These are phyloP conservation scores for Suillus occidentalis DNA, from an alignment of 768 basidiomycete species.

Conservation along the genomic window DNA sequence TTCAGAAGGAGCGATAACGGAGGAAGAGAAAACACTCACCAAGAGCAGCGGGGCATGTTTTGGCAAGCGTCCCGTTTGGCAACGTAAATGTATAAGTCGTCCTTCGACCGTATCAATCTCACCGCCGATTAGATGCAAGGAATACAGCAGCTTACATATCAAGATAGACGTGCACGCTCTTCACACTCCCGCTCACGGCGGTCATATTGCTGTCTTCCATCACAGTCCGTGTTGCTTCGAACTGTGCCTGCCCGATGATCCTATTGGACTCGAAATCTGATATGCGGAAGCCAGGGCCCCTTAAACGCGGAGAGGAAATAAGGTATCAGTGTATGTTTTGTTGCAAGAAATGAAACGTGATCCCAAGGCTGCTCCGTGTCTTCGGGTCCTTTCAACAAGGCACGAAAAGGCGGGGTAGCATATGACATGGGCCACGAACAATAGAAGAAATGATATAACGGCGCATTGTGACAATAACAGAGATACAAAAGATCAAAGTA, in stretches of 20 bases:
- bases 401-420: not conserved
- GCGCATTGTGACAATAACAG: not conserved
- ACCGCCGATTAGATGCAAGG: not conserved
- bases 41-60: conserved; percentile 78
- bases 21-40: conserved; percentile 41
- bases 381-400: not conserved
- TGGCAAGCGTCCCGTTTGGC: conserved; percentile 62
- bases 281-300: conserved; percentile 73
- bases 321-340: not conserved
- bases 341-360: not conserved
- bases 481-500: not conserved
- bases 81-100: conserved; percentile 62
- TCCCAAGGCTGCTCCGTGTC: not conserved
- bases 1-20: conserved; percentile 7
- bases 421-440: not conserved
- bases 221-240: conserved; percentile 62
- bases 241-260: conserved; percentile 71
- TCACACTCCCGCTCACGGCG: conserved; percentile 58
- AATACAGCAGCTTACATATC: conserved; percentile 55
- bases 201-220: conserved; percentile 51
- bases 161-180: conserved; percentile 69
- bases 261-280: conserved; percentile 77
- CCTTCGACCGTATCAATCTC: conserved; percentile 37
- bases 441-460: not conserved
- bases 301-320: conserved; percentile 21